Conservation (phyloP, 352 stramenopile species). For the Thraustochytrium striatum region DNA sequence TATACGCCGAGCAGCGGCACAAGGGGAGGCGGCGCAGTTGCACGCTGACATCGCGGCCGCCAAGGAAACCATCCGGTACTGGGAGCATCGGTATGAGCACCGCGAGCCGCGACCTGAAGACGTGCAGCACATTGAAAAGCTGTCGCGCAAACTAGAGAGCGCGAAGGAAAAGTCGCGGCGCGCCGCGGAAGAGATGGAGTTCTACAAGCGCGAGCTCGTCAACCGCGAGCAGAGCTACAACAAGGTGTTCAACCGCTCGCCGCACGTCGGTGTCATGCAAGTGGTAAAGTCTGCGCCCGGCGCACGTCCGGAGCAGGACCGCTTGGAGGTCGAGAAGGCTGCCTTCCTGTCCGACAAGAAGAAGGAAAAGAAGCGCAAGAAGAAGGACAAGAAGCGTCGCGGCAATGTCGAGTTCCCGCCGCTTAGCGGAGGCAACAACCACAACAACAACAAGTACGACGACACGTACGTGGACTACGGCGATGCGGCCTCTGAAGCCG, state of each 20-base stretch:
- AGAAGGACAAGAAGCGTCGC: conserved; percentile 13
- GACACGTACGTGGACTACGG: background rate
- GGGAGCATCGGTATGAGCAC: conserved; percentile 48
- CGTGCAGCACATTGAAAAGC: conserved; percentile 66
- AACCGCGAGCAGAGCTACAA: conserved; percentile 90
- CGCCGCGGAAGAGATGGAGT: conserved; percentile 80
- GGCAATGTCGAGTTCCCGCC: conserved; percentile 22
- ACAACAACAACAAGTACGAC: too few relatives aligned
- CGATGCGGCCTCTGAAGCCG: background rate
- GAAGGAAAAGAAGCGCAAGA: background rate
- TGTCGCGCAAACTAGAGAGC: conserved; percentile 65
- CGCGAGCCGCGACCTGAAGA: conserved; percentile 64
- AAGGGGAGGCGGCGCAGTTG: too few relatives aligned
- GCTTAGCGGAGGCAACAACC: conserved; percentile 34
- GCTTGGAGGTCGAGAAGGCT: background rate
- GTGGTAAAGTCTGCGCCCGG: conserved; percentile 54
- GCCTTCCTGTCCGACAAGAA: background rate
- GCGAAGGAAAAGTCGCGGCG: conserved; percentile 67
- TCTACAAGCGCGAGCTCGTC: conserved; percentile 82
- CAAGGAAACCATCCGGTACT: conserved; percentile 27
- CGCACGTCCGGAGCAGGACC: background rate
- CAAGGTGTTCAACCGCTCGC: conserved; percentile 75
- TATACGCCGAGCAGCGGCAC: too few relatives aligned
- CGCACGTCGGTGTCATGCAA: conserved; percentile 79
- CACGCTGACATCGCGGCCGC: conserved; percentile 51